Evolutionary conservation across 305 asterid species (phyloP), one percentile per base, ranked within the genome.

Genomic region (Rubia peregrina): DNA sequence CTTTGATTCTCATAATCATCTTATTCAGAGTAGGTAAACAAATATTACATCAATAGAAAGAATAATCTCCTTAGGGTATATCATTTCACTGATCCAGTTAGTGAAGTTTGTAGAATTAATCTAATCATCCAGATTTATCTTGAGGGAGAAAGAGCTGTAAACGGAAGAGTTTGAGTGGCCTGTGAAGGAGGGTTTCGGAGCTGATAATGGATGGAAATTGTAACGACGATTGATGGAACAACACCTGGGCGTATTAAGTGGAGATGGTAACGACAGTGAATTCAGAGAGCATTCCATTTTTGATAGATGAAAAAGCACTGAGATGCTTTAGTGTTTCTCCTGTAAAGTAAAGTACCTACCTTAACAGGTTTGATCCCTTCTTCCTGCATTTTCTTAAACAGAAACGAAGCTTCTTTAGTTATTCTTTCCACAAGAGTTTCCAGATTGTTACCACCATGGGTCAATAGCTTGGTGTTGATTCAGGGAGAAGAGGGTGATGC

Each of bases 351-450:
- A 62, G 41, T 24, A 73, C 85, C 21, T 83, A 92, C 98, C 93
- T 74, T 80, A 41, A 96, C 97, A n/a, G 89, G 92, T 78, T 78
- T 82, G 78, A 93, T 89, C 80, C 95, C 95, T 84, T 86, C 92
- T 80, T 83, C 88, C 84, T 78, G 92, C 98, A 93, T 90, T 82
- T 84, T 85, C 60, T 73, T 77, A 79, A 90, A 90, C 65, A 93
- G 81, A 72, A 79, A 83, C 43, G 92, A 83, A 69, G 98, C 96
- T 83, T 88, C 96, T 44, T 74, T 70, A 70, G 81, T 78, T 81
- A 26, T 26, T 26, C 30, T 26, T 26, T 26, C 30, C 2, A 26
- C 30, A 26, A 26, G 30, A 26, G 30, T 26, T 26, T 26, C 30
- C 30, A 26, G 30, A 26, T 0, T 26, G 30, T 26, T 26, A 26